Conservation (phyloP, 257 asterid species). For the Scutellaria minor region DNA sequence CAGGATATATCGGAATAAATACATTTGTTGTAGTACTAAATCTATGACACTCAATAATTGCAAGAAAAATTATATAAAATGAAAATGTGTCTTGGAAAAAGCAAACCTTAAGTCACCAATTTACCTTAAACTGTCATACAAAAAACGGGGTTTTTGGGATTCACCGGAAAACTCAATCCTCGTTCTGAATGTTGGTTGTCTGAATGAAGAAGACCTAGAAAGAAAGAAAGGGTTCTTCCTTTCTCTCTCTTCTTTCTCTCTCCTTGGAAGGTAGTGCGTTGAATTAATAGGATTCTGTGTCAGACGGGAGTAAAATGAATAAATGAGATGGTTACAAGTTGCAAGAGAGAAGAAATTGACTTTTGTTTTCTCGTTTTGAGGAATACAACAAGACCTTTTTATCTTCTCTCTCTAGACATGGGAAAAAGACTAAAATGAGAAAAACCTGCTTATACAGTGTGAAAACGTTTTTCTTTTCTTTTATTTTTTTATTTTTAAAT, state of each 20-base stretch:
- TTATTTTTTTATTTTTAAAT: too few relatives aligned
- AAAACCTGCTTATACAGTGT: too few relatives aligned
- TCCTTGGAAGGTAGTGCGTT: conserved; percentile 45
- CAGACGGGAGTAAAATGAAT: conserved; percentile 40
- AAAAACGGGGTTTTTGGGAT: conserved; percentile 27
- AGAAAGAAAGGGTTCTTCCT: conserved; percentile 18
- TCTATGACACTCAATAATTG: too few relatives aligned
- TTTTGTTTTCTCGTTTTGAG: conserved; percentile 32
- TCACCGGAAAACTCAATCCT: conserved; percentile 25
- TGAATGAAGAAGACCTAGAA: conserved; percentile 48
- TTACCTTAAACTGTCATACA: conserved; percentile 25
- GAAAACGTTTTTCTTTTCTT: too few relatives aligned
- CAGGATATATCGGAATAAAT: too few relatives aligned
- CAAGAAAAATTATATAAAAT: too few relatives aligned
- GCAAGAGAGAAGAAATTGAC: conserved; percentile 40
- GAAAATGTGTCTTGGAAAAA: neutral
- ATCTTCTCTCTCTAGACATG: conserved; percentile 28
- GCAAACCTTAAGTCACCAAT: conserved; percentile 25
- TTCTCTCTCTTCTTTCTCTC: neutral
- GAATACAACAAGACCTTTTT: conserved; percentile 37
- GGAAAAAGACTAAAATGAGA: too few relatives aligned
- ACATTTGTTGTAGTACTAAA: too few relatives aligned
- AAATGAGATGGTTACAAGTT: conserved; percentile 45
- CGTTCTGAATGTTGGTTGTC: conserved; percentile 29
- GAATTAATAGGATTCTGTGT: conserved; percentile 49